phyloP scores from a whole-genome alignment of 768 basidiomycete species.

The Lentinus tigrinus region DNA sequence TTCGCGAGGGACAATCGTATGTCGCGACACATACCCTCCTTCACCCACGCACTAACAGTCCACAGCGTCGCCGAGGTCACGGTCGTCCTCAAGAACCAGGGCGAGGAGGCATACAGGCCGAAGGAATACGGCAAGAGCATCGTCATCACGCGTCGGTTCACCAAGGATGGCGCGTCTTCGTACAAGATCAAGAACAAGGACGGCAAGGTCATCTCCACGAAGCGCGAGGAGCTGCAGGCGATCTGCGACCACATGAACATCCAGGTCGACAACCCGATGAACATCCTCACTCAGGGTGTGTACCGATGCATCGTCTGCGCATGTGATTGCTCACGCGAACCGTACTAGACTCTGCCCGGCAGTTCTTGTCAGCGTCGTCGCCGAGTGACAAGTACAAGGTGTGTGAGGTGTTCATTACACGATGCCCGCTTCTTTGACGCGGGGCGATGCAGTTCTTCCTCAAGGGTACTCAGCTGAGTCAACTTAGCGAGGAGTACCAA shows the following conservation, averaged over 20 bases:
- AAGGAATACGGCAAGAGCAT: constrained; percentile 87
- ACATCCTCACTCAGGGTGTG: constrained; percentile 83
- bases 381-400: constrained; percentile 90
- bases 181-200: constrained; percentile 84
- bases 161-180: constrained; percentile 66
- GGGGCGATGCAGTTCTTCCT: constrained; percentile 80
- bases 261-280: constrained; percentile 96
- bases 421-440: no score
- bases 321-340: background rate
- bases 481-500: constrained; percentile 86
- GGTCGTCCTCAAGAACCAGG: constrained; percentile 84
- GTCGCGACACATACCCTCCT: constrained; percentile 22
- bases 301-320: background rate
- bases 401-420: background rate
- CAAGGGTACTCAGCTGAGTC: constrained; percentile 85
- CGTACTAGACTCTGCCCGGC: constrained; percentile 37
- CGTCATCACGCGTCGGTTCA: constrained; percentile 78
- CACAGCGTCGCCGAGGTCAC: constrained; percentile 70
- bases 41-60: constrained; percentile 33
- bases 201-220: constrained; percentile 65
- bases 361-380: constrained; percentile 83
- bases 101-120: constrained; percentile 84
- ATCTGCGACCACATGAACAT: constrained; percentile 97
- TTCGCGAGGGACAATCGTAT: constrained; percentile 80
- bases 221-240: constrained; percentile 79